Conservation (phyloP, 1,284 basidiomycete species). For the Microbotryomycetes sp. region DNA sequence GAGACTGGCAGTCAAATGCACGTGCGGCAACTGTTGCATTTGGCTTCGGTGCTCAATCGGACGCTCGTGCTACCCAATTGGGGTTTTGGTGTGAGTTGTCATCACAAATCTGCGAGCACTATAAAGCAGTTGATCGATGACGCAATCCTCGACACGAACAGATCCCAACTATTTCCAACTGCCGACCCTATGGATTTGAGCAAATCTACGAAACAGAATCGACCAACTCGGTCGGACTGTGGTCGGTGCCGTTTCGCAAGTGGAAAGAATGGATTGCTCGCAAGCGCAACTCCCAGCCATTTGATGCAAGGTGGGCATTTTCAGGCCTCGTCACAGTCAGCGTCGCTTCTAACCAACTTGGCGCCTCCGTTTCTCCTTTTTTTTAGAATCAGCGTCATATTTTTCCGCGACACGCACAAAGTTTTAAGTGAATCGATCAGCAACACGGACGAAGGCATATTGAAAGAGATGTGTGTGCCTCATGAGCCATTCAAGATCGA, state of each 20-base stretch:
- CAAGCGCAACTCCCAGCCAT: not conserved
- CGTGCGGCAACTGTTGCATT: not conserved
- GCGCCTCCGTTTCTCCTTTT: too few relatives aligned
- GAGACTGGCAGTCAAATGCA: slow-evolving; percentile 4
- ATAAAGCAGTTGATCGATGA: not conserved
- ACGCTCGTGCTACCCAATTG: slow-evolving; percentile 6
- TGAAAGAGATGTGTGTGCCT: slow-evolving; percentile 2
- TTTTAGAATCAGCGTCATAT: slow-evolving; percentile 6
- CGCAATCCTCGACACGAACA: not conserved
- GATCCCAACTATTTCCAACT: slow-evolving; percentile 9
- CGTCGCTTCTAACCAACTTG: too few relatives aligned
- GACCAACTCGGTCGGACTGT: slow-evolving; percentile 9
- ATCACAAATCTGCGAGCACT: not conserved
- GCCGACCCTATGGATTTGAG: slow-evolving; percentile 6
- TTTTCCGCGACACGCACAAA: slow-evolving; percentile 10
- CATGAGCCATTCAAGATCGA: slow-evolving; percentile 3
- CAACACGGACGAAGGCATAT: not conserved
- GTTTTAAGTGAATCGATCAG: not conserved
- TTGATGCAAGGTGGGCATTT: slow-evolving; percentile 3
- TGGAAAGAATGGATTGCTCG: slow-evolving; percentile 4
- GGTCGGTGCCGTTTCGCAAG: slow-evolving; percentile 1
- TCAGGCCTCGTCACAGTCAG: too few relatives aligned
- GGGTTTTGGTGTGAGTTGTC: slow-evolving; percentile 6
- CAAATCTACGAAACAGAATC: slow-evolving; percentile 11
- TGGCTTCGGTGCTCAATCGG: not conserved